These are phyloP conservation scores for Aspergillus puulaauensis DNA, from an alignment of 2,329 filamentous ascomycete genomes.

Conservation along the genomic window DNA sequence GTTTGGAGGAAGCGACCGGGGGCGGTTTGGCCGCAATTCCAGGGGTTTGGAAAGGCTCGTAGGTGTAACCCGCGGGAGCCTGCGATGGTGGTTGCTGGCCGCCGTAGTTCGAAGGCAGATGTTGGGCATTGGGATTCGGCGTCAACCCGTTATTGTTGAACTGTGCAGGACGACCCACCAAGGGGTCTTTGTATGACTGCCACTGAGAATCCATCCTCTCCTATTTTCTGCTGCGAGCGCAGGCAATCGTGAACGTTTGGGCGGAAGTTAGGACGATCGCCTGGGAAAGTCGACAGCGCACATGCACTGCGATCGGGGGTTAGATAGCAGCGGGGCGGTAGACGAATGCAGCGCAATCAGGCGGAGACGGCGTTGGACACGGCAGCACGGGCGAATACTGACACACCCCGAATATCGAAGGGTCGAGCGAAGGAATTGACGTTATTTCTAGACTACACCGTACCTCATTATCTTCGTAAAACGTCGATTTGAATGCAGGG, in stretches of 20 bases:
- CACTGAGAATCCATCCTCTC: constrained; percentile 59
- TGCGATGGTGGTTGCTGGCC: constrained; percentile 47
- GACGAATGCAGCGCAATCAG: constrained; percentile 31
- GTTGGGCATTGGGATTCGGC: constrained; percentile 47
- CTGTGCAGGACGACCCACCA: constrained; percentile 62
- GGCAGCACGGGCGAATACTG: constrained; percentile 13
- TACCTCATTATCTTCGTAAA: constrained; percentile 26
- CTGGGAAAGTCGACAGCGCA: constrained; percentile 27
- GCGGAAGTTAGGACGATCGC: constrained; percentile 17
- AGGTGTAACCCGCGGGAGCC: constrained; percentile 62
- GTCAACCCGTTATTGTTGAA: constrained; percentile 56
- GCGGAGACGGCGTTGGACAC: constrained; percentile 14
- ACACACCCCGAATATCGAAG: constrained; percentile 19
- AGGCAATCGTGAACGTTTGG: constrained; percentile 6
- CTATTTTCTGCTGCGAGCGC: constrained; percentile 14
- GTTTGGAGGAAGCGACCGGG: constrained; percentile 41
- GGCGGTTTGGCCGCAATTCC: constrained; percentile 32
- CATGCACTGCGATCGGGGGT: constrained; percentile 31
- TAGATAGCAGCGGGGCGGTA: constrained; percentile 27
- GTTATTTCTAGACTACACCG: constrained; percentile 19
- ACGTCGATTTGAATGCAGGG: constrained; percentile 12
- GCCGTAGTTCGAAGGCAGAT: constrained; percentile 50
- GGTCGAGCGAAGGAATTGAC: constrained; percentile 20
- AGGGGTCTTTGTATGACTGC: constrained; percentile 65
- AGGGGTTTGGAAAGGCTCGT: constrained; percentile 63